Percentiles rank a stretch among this genome's conserved stretches.
These are phyloP conservation scores for Alternaria triticimaculans DNA, from an alignment of 2,329 filamentous ascomycete genomes.

Conservation along the genomic window DNA sequence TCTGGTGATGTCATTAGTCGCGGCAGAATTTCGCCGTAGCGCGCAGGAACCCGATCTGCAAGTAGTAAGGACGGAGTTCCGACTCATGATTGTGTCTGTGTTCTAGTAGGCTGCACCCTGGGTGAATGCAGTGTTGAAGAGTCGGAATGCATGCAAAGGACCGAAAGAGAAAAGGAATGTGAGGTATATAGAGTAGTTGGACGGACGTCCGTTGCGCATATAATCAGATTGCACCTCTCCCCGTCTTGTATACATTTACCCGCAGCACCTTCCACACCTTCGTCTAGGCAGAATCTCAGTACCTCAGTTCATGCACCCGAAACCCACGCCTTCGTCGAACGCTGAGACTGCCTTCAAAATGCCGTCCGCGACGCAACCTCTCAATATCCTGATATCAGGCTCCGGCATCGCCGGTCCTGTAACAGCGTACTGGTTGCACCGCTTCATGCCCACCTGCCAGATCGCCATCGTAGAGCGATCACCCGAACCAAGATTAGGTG, in stretches of 20 bases:
- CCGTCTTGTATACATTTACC: neutral
- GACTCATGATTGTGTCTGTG: neutral
- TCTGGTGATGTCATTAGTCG: neutral
- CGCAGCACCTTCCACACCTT: neutral
- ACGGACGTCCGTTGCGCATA: neutral
- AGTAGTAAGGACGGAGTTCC: neutral
- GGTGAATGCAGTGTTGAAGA: neutral
- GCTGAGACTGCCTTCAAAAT: neutral
- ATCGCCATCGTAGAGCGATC: slow-evolving; percentile 54
- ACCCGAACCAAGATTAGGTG: slow-evolving; percentile 53
- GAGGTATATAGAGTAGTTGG: neutral
- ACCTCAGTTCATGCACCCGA: neutral
- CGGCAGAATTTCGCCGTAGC: slow-evolving; percentile 1
- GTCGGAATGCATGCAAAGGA: neutral
- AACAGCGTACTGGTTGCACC: slow-evolving; percentile 59
- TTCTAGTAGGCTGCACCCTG: neutral
- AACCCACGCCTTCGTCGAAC: neutral
- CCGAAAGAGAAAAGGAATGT: neutral
- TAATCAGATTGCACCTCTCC: neutral
- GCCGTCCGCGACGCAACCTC: neutral
- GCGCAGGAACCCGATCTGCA: neutral
- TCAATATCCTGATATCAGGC: slow-evolving; percentile 39
- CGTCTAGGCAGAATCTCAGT: neutral
- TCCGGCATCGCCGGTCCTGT: slow-evolving; percentile 45
- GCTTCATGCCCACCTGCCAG: slow-evolving; percentile 27